These are phyloP conservation scores for Macrolepiota fuliginosa DNA, from an alignment of 768 basidiomycete genomes.

Conservation along the genomic window DNA sequence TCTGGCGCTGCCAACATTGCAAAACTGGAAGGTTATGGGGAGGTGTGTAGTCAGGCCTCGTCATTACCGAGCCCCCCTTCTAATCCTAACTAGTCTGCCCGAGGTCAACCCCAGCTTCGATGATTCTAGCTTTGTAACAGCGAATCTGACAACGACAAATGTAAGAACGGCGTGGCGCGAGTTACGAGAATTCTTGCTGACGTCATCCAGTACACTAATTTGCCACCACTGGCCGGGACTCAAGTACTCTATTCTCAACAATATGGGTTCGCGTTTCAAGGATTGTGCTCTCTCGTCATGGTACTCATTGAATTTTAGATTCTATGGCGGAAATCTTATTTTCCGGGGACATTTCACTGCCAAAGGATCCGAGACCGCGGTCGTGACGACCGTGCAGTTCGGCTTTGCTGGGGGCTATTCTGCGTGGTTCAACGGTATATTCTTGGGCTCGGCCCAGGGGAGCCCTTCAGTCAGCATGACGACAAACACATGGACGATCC, in stretches of 20 bases:
- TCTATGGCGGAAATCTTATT: conserved; percentile 50
- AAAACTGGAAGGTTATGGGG: conserved; percentile 46
- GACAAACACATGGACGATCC: conserved; percentile 43
- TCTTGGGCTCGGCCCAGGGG: conserved; percentile 49
- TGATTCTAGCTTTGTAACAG: conserved; percentile 62
- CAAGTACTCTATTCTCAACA: conserved; percentile 50
- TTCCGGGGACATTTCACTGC: conserved; percentile 55
- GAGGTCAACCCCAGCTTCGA: conserved; percentile 59
- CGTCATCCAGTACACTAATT: conserved; percentile 42
- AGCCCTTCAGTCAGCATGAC: conserved; percentile 60
- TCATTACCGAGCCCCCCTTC: conserved; percentile 6
- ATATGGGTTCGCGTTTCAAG: conserved; percentile 36
- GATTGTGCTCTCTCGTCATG: not conserved
- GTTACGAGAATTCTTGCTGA: not conserved
- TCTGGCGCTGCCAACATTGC: conserved; percentile 31
- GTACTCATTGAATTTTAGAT: conserved; percentile 26
- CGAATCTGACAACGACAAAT: conserved; percentile 69
- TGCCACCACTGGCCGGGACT: conserved; percentile 40
- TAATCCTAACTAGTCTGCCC: conserved; percentile 59
- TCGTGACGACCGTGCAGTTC: conserved; percentile 45
- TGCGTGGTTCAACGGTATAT: conserved; percentile 46
- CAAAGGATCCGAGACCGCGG: conserved; percentile 43
- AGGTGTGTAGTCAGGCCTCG: conserved; percentile 27
- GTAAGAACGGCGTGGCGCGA: conserved; percentile 33
- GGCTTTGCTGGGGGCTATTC: conserved; percentile 53